Evolutionary conservation across 2,329 filamentous ascomycete species (phyloP).

Genomic region (Colletotrichum chrysophilum): DNA sequence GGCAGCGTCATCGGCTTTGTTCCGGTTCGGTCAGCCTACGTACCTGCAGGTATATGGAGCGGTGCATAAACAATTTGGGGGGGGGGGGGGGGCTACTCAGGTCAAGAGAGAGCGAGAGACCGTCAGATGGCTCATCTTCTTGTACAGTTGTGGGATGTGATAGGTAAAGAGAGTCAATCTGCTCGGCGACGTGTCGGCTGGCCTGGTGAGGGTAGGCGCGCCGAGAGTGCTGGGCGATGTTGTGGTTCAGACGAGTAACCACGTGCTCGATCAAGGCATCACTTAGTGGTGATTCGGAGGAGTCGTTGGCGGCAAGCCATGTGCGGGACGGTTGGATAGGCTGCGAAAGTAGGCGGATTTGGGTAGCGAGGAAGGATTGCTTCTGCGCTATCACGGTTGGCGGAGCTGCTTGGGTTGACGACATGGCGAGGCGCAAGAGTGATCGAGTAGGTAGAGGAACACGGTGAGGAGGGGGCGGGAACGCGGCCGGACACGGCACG

Average conservation of each 20-base stretch:
- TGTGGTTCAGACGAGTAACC: constrained; percentile 63
- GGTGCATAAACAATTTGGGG: neutral
- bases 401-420: neutral
- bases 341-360: constrained; percentile 68
- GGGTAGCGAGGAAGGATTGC: constrained; percentile 65
- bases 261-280: constrained; percentile 61
- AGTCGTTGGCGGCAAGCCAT: constrained; percentile 55
- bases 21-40: neutral
- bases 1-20: constrained; percentile 42
- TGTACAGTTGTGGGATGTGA: constrained; percentile 33
- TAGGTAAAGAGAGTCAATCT: constrained; percentile 72
- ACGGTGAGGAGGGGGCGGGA: neutral
- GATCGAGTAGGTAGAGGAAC: neutral
- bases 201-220: constrained; percentile 72
- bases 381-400: constrained; percentile 66
- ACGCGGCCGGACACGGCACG: neutral
- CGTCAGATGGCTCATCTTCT: constrained; percentile 43
- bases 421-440: neutral
- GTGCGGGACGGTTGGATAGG: constrained; percentile 59
- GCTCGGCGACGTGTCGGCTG: constrained; percentile 74
- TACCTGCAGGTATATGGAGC: neutral
- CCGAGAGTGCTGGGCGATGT: constrained; percentile 67
- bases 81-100: constrained; percentile 39
- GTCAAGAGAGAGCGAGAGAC: constrained; percentile 46
- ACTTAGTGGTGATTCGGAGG: constrained; percentile 44